These are phyloP conservation scores for Dactylonectria macrodidyma DNA, from an alignment of 2,329 filamentous ascomycete species.

Conservation along the genomic window DNA sequence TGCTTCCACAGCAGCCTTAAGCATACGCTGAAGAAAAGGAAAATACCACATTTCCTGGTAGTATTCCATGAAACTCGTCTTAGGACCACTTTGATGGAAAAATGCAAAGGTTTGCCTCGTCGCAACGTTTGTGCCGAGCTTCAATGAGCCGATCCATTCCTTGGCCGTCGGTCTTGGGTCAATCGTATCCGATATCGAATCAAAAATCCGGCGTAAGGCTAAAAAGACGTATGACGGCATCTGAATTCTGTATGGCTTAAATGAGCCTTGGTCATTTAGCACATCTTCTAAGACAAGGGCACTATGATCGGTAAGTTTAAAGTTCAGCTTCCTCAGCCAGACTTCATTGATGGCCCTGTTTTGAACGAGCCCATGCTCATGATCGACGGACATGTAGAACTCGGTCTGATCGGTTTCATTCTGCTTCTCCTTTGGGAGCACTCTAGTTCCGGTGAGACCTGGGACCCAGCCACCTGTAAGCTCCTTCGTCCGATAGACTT, in stretches of 20 bases:
- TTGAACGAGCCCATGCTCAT: slow-evolving; percentile 60
- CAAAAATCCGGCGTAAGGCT: slow-evolving; percentile 25
- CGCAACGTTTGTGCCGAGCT: slow-evolving; percentile 41
- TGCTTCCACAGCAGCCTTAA: slow-evolving; percentile 11
- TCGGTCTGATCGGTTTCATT: slow-evolving; percentile 33
- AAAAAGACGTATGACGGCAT: slow-evolving; percentile 36
- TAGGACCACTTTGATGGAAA: slow-evolving; percentile 46
- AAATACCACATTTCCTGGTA: slow-evolving; percentile 42
- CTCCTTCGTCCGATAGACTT: slow-evolving; percentile 39
- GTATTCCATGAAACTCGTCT: slow-evolving; percentile 38
- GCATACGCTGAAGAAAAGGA: slow-evolving; percentile 31
- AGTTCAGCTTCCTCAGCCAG: slow-evolving; percentile 61
- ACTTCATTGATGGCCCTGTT: slow-evolving; percentile 63
- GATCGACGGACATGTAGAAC: slow-evolving; percentile 37
- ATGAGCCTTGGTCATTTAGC: slow-evolving; percentile 19
- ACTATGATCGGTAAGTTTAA: slow-evolving; percentile 59
- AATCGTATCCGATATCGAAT: slow-evolving; percentile 11
- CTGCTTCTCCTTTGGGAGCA: slow-evolving; percentile 30
- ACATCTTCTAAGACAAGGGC: slow-evolving; percentile 49
- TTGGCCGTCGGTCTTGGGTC: slow-evolving; percentile 3
- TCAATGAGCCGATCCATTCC: slow-evolving; percentile 35
- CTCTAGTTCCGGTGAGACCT: neutral
- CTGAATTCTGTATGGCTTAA: slow-evolving; percentile 38
- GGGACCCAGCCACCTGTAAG: slow-evolving; percentile 23
- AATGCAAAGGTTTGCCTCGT: slow-evolving; percentile 43